Evolutionary conservation across 2,329 filamentous ascomycete genomes (phyloP).

Genomic region (Didymellaceae sp.): DNA sequence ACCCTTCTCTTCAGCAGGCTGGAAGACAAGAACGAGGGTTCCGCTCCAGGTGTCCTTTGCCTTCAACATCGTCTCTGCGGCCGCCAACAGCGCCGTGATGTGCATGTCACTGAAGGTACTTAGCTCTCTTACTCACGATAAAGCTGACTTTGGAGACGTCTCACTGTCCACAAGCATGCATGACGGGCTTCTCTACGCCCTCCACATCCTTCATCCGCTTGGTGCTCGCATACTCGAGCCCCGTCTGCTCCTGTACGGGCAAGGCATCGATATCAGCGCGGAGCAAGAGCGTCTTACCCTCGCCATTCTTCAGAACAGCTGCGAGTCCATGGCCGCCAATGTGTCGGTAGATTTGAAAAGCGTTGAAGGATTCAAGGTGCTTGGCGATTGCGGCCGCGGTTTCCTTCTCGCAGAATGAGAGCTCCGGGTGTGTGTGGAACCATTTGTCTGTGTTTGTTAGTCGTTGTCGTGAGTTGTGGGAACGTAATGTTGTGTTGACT

Average conservation of each 20-base stretch:
- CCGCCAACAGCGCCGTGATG: conserved; percentile 64
- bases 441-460: conserved; percentile 34
- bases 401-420: conserved; percentile 45
- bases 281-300: conserved; percentile 62
- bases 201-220: conserved; percentile 53
- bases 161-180: conserved; percentile 70
- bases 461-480: neutral
- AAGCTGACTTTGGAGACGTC: too few relatives aligned
- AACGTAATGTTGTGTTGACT: neutral
- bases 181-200: conserved; percentile 61
- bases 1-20: conserved; percentile 70
- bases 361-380: conserved; percentile 36
- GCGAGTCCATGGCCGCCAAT: conserved; percentile 68
- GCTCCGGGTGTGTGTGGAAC: conserved; percentile 46
- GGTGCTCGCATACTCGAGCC: conserved; percentile 62
- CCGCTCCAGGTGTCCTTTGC: conserved; percentile 63
- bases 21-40: conserved; percentile 69
- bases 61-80: conserved; percentile 58
- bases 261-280: conserved; percentile 69
- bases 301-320: conserved; percentile 63
- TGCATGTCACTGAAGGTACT: conserved; percentile 66
- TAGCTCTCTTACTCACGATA: too few relatives aligned
- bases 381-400: conserved; percentile 41
- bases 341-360: conserved; percentile 55
- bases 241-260: conserved; percentile 63